Evolutionary conservation across 2,329 filamentous ascomycete species (phyloP).

Genomic region (Pyrenophora graminea): DNA sequence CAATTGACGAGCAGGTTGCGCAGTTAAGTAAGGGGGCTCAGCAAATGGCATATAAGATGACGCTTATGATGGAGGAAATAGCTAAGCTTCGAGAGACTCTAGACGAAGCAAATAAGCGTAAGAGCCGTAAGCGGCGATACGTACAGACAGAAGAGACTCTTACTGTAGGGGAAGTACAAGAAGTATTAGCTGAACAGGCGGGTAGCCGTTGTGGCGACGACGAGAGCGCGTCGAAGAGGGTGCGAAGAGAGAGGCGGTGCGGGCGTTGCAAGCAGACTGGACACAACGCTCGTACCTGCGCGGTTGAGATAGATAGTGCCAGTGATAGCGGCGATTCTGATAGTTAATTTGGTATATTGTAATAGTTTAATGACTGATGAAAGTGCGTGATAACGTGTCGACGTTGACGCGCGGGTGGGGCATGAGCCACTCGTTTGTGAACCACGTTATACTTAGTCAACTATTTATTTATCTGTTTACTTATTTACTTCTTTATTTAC

Average conservation of each 20-base stretch:
- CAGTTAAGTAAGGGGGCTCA: slow-evolving; percentile 14
- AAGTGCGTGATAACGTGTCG: not conserved
- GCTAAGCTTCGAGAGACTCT: not conserved
- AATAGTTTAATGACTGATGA: too few relatives aligned
- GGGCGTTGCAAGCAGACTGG: slow-evolving; percentile 13
- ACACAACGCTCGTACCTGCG: slow-evolving; percentile 13
- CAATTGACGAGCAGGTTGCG: slow-evolving; percentile 4
- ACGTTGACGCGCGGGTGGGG: not conserved
- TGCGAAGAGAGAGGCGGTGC: slow-evolving; percentile 11
- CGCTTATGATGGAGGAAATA: slow-evolving; percentile 8
- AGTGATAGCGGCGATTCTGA: slow-evolving; percentile 8
- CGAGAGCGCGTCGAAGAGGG: slow-evolving; percentile 10
- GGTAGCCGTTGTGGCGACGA: not conserved
- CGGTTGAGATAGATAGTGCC: slow-evolving; percentile 1
- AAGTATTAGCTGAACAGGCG: not conserved
- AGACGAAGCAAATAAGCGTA: not conserved
- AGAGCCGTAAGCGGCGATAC: not conserved
- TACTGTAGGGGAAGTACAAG: not conserved
- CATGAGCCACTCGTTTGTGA: not conserved
- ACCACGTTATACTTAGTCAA: slow-evolving; percentile 1
- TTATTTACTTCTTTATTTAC: too few relatives aligned
- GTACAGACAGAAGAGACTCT: not conserved
- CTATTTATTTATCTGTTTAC: too few relatives aligned
- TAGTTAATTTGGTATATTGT: too few relatives aligned
- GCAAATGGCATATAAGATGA: slow-evolving; percentile 8